Evolutionary conservation across 306 rosid genomes (phyloP).

Genomic region (Oemleria cerasiformis): DNA sequence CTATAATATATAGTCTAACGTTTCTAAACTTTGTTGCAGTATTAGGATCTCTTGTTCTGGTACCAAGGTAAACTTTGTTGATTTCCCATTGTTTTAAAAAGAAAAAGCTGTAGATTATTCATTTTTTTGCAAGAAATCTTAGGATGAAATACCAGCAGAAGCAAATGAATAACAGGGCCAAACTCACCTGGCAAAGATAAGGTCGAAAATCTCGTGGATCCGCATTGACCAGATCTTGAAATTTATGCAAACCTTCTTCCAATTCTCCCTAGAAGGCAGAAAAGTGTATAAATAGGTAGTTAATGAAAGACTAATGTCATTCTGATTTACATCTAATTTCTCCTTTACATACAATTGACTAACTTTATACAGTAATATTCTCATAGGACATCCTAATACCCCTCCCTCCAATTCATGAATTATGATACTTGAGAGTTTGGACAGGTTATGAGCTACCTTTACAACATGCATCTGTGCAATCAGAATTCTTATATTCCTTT

Average conservation of each 20-base stretch:
- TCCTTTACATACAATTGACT: conserved; percentile 3
- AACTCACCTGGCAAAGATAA: conserved; percentile 83
- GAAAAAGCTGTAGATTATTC: neutral
- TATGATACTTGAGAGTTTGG: neutral
- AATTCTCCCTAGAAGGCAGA: conserved; percentile 64
- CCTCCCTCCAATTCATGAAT: conserved; percentile 3
- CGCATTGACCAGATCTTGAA: conserved; percentile 63
- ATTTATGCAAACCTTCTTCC: conserved; percentile 65
- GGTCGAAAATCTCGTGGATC: conserved; percentile 92
- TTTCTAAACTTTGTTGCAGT: neutral
- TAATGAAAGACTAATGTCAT: neutral
- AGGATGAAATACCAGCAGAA: neutral
- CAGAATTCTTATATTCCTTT: conserved; percentile 79
- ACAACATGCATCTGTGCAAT: conserved; percentile 87
- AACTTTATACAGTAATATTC: conserved; percentile 15
- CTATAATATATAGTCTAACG: neutral
- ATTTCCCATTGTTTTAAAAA: neutral
- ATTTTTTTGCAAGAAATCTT: no score
- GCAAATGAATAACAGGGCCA: conserved; percentile 11
- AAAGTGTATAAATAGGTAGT: neutral
- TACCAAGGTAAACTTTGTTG: neutral
- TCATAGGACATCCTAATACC: conserved; percentile 15
- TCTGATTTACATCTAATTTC: neutral
- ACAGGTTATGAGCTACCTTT: conserved; percentile 44
- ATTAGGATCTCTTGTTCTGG: neutral